Conservation (phyloP, 176 grass and related monocot genomes). For the Oryza officinalis region DNA sequence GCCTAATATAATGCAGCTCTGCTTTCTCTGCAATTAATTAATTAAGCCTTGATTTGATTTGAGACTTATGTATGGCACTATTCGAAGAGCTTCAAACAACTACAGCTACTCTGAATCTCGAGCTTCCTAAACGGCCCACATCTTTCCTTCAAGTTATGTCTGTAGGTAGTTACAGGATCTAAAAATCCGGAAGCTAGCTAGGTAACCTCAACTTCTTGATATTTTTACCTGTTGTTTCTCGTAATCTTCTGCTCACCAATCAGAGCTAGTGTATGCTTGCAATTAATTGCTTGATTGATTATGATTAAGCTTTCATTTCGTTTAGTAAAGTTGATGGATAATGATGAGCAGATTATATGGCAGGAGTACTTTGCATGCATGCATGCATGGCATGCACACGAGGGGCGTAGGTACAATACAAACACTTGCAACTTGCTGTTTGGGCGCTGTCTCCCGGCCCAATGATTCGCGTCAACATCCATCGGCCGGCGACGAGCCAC, state of each 20-base stretch:
- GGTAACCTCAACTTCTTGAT: fast-evolving
- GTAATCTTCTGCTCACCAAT: too few species aligned
- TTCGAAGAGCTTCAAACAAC: fast-evolving
- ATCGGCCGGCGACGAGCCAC: slow-evolving; percentile 37
- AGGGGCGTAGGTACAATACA: neutral
- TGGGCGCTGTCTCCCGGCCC: slow-evolving; percentile 14
- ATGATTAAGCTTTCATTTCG: neutral
- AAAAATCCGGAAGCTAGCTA: too few species aligned
- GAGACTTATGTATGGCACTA: neutral
- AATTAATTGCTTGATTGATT: slow-evolving; percentile 3
- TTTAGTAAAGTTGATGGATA: neutral
- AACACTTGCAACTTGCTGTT: slow-evolving; percentile 23
- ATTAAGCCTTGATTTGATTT: neutral
- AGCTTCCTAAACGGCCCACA: too few species aligned
- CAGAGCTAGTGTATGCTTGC: too few species aligned
- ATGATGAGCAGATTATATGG: neutral
- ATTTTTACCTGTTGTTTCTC: too few species aligned
- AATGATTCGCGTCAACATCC: slow-evolving; percentile 47
- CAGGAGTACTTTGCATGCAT: neutral
- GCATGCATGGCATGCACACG: neutral
- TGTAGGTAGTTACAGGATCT: too few species aligned
- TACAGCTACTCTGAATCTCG: too few species aligned
- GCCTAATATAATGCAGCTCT: neutral
- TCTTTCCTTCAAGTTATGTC: too few species aligned
- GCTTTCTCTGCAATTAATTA: neutral